Conservation (phyloP, 441 rosid genomes). For the Rhodomyrtus psidioides region DNA sequence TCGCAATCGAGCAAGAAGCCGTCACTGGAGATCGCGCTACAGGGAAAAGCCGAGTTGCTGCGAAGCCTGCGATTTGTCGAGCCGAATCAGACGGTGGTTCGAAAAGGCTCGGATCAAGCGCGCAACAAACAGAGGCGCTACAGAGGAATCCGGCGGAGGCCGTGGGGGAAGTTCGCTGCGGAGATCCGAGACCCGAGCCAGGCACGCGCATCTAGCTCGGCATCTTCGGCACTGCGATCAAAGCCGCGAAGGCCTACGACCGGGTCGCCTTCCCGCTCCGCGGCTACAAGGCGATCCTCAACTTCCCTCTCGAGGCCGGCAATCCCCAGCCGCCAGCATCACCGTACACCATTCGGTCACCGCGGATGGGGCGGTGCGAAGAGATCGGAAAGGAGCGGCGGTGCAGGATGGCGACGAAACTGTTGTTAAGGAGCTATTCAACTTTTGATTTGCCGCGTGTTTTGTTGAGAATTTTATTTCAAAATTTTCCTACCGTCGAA, state of each 20-base stretch:
- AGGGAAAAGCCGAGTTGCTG: conserved; percentile 37
- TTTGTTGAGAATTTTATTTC: too few relatives aligned
- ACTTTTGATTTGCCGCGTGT: neutral
- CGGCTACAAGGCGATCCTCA: conserved; percentile 48
- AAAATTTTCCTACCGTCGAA: too few relatives aligned
- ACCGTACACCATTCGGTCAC: too few relatives aligned
- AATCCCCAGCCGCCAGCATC: conserved; percentile 4
- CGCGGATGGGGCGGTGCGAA: too few relatives aligned
- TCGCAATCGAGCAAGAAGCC: conserved; percentile 27
- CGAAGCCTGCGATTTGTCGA: conserved; percentile 32
- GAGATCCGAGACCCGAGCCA: conserved; percentile 87
- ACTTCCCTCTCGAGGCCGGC: conserved; percentile 22
- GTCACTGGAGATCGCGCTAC: conserved; percentile 35
- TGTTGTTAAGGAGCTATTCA: neutral
- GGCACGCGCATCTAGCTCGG: conserved; percentile 86
- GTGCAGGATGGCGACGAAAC: neutral
- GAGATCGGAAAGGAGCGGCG: too few relatives aligned
- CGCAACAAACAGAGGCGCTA: conserved; percentile 38
- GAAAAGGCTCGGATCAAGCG: neutral
- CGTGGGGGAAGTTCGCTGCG: conserved; percentile 96
- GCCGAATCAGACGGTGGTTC: neutral
- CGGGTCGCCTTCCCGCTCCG: too few relatives aligned
- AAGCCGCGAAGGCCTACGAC: too few relatives aligned
- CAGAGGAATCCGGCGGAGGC: conserved; percentile 84
- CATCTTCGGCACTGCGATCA: conserved; percentile 61